Evolutionary conservation across 1,139 yeast genomes (phyloP).

Genomic region (Hyphopichia pseudoburtonii): DNA sequence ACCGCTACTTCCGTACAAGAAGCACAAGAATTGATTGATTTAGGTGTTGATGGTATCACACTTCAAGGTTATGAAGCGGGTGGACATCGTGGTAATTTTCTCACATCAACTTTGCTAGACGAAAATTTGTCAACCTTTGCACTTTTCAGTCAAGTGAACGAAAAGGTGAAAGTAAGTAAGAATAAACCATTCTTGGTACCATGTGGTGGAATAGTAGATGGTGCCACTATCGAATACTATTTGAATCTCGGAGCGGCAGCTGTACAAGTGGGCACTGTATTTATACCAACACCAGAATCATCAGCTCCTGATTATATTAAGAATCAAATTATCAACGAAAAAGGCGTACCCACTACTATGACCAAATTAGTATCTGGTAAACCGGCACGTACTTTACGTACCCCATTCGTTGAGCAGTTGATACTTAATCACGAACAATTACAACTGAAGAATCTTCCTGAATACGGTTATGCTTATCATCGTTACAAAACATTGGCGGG

Average conservation of each 20-base stretch:
- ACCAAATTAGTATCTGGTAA: conserved; percentile 39
- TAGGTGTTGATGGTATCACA: conserved; percentile 40
- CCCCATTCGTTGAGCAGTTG: conserved; percentile 26
- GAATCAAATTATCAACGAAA: conserved; percentile 5
- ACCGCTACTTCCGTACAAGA: conserved; percentile 44
- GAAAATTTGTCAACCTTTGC: conserved; percentile 34
- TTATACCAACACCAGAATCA: conserved; percentile 38
- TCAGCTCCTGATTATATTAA: conserved; percentile 19
- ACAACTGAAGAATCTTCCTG: conserved; percentile 22
- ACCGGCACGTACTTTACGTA: conserved; percentile 35
- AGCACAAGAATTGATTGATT: conserved; percentile 22
- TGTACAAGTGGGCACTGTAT: conserved; percentile 48
- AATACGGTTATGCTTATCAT: conserved; percentile 35
- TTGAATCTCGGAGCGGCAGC: conserved; percentile 42
- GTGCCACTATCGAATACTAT: conserved; percentile 21
- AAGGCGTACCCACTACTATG: conserved; percentile 26
- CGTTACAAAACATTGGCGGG: conserved; percentile 29
- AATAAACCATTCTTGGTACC: conserved; percentile 33
- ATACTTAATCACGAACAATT: conserved; percentile 8
- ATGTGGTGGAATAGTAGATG: conserved; percentile 47
- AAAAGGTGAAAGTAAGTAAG: conserved; percentile 12
- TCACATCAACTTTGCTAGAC: conserved; percentile 24
- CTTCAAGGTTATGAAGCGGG: conserved; percentile 58
- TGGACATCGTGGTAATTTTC: conserved; percentile 52
- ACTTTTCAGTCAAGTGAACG: conserved; percentile 28